Evolutionary conservation across 257 asterid genomes (phyloP).

Genomic region (Oldenlandia corymbosa): DNA sequence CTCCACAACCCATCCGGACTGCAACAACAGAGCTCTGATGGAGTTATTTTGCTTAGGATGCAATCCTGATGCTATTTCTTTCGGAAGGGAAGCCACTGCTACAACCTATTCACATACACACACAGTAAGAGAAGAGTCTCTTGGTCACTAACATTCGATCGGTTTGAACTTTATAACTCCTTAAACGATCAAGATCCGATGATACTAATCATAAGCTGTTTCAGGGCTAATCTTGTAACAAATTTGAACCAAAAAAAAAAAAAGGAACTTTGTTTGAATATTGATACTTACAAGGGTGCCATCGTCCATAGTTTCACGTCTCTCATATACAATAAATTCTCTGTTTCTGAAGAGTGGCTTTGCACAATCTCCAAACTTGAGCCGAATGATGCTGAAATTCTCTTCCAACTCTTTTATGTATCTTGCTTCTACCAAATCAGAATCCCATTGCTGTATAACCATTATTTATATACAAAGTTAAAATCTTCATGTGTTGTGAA

Average conservation of each 20-base stretch:
- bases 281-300: slow-evolving; percentile 59
- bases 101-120: too few relatives aligned
- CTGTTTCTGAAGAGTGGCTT: slow-evolving; percentile 88
- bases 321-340: slow-evolving; percentile 83
- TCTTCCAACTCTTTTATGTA: slow-evolving; percentile 78
- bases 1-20: slow-evolving; percentile 97
- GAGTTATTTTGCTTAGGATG: slow-evolving; percentile 77
- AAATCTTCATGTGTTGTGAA: too few relatives aligned
- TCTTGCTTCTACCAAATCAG: slow-evolving; percentile 67
- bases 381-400: slow-evolving; percentile 68
- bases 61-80: slow-evolving; percentile 84
- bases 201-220: too few relatives aligned
- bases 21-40: slow-evolving; percentile 67
- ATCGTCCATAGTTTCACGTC: slow-evolving; percentile 91
- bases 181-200: too few relatives aligned
- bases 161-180: too few relatives aligned
- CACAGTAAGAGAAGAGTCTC: too few relatives aligned
- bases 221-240: too few relatives aligned
- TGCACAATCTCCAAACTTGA: slow-evolving; percentile 70
- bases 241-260: too few relatives aligned
- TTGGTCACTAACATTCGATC: too few relatives aligned
- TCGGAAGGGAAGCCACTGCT: slow-evolving; percentile 95
- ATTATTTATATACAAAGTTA: too few relatives aligned
- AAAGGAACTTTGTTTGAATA: background rate
- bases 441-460: slow-evolving; percentile 86